Percentiles rank a stretch among this genome's conserved stretches.
phyloP scores from a whole-genome alignment of 2,329 filamentous ascomycete genomes.

The Elsinoe arachidis region DNA sequence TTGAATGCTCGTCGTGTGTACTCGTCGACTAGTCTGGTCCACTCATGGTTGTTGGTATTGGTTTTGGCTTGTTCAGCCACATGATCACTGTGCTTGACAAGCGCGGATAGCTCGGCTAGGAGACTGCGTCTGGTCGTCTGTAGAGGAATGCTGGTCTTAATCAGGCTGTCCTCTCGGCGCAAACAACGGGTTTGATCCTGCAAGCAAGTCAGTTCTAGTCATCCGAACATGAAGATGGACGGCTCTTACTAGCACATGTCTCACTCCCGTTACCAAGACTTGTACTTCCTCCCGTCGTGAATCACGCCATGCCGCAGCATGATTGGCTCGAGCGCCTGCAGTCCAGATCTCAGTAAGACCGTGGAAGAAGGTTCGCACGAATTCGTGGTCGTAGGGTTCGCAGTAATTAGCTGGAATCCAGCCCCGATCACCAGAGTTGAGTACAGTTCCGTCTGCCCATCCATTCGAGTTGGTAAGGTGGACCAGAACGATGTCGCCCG shows the following conservation, averaged over 20 bases:
- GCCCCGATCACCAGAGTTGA: constrained; percentile 76
- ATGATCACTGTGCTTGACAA: constrained; percentile 82
- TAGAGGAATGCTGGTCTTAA: constrained; percentile 67
- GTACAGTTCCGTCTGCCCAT: constrained; percentile 91
- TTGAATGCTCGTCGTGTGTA: constrained; percentile 91
- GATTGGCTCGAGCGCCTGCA: constrained; percentile 56
- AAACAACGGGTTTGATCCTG: constrained; percentile 84
- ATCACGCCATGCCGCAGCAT: constrained; percentile 69
- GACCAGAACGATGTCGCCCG: constrained; percentile 86
- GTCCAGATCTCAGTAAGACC: constrained; percentile 91
- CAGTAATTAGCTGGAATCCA: constrained; percentile 99
- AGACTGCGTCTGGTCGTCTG: constrained; percentile 77
- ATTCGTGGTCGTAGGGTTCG: constrained; percentile 82
- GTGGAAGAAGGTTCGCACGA: constrained; percentile 76
- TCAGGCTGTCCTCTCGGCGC: constrained; percentile 66
- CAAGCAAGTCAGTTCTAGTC: constrained; percentile 8
- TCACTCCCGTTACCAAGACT: constrained; percentile 85
- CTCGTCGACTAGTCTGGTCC: constrained; percentile 76
- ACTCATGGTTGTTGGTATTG: constrained; percentile 43
- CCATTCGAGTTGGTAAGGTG: constrained; percentile 97
- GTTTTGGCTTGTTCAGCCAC: constrained; percentile 65
- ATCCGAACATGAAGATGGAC: constrained; percentile 18
- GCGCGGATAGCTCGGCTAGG: constrained; percentile 75
- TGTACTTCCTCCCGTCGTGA: constrained; percentile 90
- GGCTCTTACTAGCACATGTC: constrained; percentile 68